Evolutionary conservation across 805 yeast genomes (phyloP), one percentile per base, ranked within the genome.

Genomic region (Kurtzmaniella cleridarum): DNA sequence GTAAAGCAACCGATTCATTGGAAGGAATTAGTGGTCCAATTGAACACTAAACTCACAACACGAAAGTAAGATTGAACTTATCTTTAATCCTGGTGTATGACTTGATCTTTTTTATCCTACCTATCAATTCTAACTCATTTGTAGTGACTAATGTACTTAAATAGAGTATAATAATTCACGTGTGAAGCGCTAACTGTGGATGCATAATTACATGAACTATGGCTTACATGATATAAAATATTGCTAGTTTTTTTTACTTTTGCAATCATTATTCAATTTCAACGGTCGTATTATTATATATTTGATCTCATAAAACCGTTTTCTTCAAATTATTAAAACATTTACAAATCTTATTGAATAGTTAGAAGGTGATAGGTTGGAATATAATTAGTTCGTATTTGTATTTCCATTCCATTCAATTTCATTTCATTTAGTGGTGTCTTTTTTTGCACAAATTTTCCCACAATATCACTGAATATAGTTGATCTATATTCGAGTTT

Each of bases 141-240:
- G n/a, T n/a, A n/a, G n/a, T n/a, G n/a, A n/a, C n/a, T n/a, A n/a
- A n/a, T n/a, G n/a, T n/a, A n/a, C n/a, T n/a, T n/a, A n/a, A n/a
- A n/a, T n/a, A n/a, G n/a, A n/a, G n/a, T n/a, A n/a, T n/a, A 10
- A n/a, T 3, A 2, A 14, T 43, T 47, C 59, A 55, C 60, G 60
- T 55, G 59, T 37, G 34, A 31, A 41, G 30, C 30, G 36, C 49
- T 41, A 50, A 55, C 53, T 54, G 59, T 54, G 59, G 60, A 40
- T 45, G 51, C 51, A 45, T 41, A 46, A 43, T 45, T 30, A 24
- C 26, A 17, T 20, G 38, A 35, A 43, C 6, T 29, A 27, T 20
- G 24, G 24, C 24, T 20, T 32, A 24, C 34, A 32, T 15, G 29
- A 20, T 17, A 34, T 15, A 32, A 15, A 16, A 31, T 8, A 10